Conservation (phyloP, 2,329 filamentous ascomycete genomes). For the Penicillium sp. region DNA sequence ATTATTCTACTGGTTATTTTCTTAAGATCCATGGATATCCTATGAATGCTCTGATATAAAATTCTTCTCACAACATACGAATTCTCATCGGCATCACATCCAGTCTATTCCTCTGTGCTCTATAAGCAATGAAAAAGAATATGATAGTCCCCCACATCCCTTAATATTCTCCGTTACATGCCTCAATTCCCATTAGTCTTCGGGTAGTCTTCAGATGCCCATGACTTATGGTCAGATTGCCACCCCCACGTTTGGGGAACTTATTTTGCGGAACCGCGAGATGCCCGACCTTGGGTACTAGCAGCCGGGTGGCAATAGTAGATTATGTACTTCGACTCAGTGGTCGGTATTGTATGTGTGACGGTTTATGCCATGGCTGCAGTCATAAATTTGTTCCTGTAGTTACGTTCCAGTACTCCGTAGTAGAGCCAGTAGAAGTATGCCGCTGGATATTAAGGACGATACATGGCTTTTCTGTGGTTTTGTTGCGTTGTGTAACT, state of each 20-base stretch:
- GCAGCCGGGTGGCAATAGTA: neutral
- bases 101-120: no score
- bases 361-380: neutral
- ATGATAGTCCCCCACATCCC: neutral
- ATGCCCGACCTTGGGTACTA: neutral
- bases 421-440: neutral
- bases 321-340: neutral
- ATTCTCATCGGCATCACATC: no score
- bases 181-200: neutral
- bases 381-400: neutral
- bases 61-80: neutral
- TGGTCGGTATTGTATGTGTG: neutral
- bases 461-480: neutral
- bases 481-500: neutral
- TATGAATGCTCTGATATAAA: neutral
- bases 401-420: neutral
- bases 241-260: conserved; percentile 1
- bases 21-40: neutral
- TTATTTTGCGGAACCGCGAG: neutral
- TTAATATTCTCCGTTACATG: neutral
- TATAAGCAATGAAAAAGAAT: neutral
- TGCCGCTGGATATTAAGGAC: neutral
- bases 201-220: neutral
- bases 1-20: neutral
- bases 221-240: neutral